Evolutionary conservation across 2,329 filamentous ascomycete genomes (phyloP), one percentile per base, ranked within the genome.

Genomic region (Byssochlamys sp.): DNA sequence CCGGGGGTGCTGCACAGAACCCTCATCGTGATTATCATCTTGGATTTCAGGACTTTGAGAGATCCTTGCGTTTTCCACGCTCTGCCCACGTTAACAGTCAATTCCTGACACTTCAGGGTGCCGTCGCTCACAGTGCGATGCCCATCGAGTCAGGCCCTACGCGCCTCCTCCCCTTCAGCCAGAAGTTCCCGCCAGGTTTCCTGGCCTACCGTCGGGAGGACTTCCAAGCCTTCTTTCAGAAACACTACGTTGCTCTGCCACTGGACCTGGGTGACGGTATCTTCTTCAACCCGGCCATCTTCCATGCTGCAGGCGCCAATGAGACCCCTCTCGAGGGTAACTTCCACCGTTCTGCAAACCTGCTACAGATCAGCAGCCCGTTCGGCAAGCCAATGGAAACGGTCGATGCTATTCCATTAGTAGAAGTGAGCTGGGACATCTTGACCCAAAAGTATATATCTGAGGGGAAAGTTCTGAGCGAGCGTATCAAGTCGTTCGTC

Each of bases 351-450:
- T 78, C 77, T 29, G 83, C 82, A n/a, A 86, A 86, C 65, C 67
- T 87, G 9, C 62, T 86, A 35, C 84, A 87, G 67, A 76, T 86
- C 29, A 84, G 80, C 60, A 81, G 78, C 59, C 82, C 83, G 0
- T 83, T 86, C 63, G 84, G 83, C 0, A 85, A 84, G 65, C 75
- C 83, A 0, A 87, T 87, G 83, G 84, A 87, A 71, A 77, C 65
- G 0, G 74, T 86, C 9, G 81, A 86, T 62, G 73, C 76, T 0
- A 55, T 80, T 11, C 76, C 78, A 0, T 73, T 84, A 5, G 76
- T 85, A 1, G 74, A 75, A 33, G 65, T 71, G 3, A 81, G 82
- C 59, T 85, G 83, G 55, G 74, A 83, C 0, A 68, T 72, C 1
- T 73, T 88, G 7, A 74, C 80, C 50, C 69, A 76, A 1, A 82